Evolutionary conservation across 1,284 basidiomycete species (phyloP).

Genomic region (Cryptococcus sp.): DNA sequence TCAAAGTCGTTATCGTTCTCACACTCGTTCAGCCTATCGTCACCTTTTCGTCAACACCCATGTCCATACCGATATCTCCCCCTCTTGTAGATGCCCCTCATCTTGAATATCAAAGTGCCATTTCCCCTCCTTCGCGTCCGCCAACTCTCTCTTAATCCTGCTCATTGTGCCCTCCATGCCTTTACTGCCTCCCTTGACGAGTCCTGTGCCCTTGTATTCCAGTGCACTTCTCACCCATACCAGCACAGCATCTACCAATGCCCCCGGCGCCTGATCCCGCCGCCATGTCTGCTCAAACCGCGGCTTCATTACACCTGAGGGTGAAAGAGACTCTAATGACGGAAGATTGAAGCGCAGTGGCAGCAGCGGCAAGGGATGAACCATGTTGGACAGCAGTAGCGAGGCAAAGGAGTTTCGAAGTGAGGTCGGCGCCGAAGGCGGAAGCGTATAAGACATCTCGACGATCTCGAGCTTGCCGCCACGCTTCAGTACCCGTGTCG

Average conservation of each 20-base stretch:
- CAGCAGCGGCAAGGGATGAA: constrained; percentile 39
- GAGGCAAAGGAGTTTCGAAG: constrained; percentile 38
- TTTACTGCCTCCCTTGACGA: constrained; percentile 12
- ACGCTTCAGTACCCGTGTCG: constrained; percentile 44
- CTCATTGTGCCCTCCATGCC: constrained; percentile 2
- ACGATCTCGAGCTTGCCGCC: constrained; percentile 53
- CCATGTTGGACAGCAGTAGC: constrained; percentile 36
- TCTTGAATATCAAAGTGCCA: not conserved
- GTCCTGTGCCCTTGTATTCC: constrained; percentile 36
- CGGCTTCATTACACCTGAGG: constrained; percentile 13
- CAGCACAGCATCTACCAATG: constrained; percentile 33
- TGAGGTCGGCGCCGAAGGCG: constrained; percentile 23
- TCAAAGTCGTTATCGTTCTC: too few species aligned
- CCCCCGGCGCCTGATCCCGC: constrained; percentile 19
- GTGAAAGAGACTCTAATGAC: constrained; percentile 16
- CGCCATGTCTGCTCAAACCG: constrained; percentile 19
- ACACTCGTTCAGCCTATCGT: not conserved
- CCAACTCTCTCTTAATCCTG: constrained; percentile 16
- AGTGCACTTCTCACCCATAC: constrained; percentile 39
- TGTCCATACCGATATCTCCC: not conserved
- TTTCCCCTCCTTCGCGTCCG: not conserved
- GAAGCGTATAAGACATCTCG: constrained; percentile 46
- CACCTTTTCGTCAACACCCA: not conserved
- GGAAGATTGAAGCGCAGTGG: constrained; percentile 41
- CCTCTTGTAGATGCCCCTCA: not conserved